Base-by-base conservation (phyloP, 208 protist genomes). In the Balamuthia mandrillaris region DNA sequence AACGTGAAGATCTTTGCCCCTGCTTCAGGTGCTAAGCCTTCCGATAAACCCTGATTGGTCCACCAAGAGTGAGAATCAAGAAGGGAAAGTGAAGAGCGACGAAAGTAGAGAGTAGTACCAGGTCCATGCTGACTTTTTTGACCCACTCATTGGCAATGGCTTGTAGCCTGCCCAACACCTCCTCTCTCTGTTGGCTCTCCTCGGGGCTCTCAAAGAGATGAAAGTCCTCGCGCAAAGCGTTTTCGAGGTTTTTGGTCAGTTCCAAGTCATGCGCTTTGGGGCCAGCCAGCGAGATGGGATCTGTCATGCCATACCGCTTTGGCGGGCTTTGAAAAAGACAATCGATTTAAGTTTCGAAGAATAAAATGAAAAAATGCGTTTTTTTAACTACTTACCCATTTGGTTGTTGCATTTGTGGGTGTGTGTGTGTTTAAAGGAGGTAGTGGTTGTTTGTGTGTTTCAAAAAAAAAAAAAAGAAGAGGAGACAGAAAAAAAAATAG, bases 1-100 rank as follows among this genome's bases (percentile, higher is more conserved):
- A 97, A 98, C 16, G 97, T 97, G 79, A 98, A 98, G 85, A 99
- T 96, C 42, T 96, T 94, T 31, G 94, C 96, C 60, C 96, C 95
- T 18, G 96, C 92, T 83, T 96, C 91, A 31, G 60, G 35, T 1
- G 96, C 95, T 4, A 94, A 92, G 29, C 95, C 90, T 81, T 95
- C 94, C 5, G 92, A 92, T 86, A 97, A 94, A 21, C 84, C 87
- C 66, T 82, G n/a, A 52, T 41, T 14, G 37, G 45, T 10, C 10
- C 29, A 47, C 33, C n/a, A 24, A 18, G n/a, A 78, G 24, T 1
- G n/a, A 16, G 29, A 35, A 3, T 9, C 49, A 51, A 9, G 1
- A 81, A 75, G 37, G 29, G 35, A 2, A 44, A 51, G 24, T 58
- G n/a, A 16, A 44, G 31, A 41, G 61, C 24, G 2, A 12, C 33